Evolutionary conservation across 176 grass and related monocot species (phyloP).

Genomic region (Zoysia japonica): DNA sequence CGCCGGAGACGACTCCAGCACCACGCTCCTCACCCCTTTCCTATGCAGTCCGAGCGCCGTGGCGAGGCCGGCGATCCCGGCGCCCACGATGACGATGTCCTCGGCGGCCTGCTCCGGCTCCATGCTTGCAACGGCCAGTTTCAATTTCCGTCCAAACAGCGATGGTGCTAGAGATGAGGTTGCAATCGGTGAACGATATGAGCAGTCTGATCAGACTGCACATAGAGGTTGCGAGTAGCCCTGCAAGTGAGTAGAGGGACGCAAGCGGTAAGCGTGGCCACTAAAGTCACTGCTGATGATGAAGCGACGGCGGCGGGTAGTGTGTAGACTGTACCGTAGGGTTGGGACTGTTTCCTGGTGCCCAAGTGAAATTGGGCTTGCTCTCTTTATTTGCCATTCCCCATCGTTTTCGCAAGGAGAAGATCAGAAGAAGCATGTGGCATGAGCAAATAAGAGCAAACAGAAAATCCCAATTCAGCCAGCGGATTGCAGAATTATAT

Average conservation of each 20-base stretch:
- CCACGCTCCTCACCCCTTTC: constrained; percentile 63
- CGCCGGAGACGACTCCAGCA: constrained; percentile 73
- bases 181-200: neutral
- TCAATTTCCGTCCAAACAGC: neutral
- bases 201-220: neutral
- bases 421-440: too few relatives aligned
- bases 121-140: constrained; percentile 5
- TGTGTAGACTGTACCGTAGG: neutral
- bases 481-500: too few relatives aligned
- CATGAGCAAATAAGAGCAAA: neutral
- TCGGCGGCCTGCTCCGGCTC: constrained; percentile 32
- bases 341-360: neutral
- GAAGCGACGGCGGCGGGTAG: neutral
- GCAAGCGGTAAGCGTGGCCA: neutral
- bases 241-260: neutral
- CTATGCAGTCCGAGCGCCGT: constrained; percentile 66
- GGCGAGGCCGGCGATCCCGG: constrained; percentile 66
- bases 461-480: too few relatives aligned
- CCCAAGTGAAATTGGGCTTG: constrained; percentile 1
- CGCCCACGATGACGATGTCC: constrained; percentile 65
- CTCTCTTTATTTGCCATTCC: neutral
- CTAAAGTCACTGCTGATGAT: constrained; percentile 36
- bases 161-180: neutral
- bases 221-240: neutral
- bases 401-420: neutral